phyloP scores from a whole-genome alignment of 768 basidiomycete species.

The Coprinopsis cinerea region DNA sequence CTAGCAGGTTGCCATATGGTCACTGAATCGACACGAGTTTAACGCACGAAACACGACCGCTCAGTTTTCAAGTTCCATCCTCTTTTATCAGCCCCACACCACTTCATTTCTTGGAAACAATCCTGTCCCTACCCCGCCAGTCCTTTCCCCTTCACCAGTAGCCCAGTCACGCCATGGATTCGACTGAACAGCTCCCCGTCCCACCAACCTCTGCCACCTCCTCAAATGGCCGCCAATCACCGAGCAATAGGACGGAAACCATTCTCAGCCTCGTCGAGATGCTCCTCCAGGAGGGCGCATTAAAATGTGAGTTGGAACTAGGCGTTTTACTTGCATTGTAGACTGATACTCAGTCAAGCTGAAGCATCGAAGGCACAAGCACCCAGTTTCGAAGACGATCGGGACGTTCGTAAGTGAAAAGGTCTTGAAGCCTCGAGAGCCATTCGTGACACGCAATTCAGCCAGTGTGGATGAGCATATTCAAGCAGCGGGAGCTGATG shows the following conservation, averaged over 20 bases:
- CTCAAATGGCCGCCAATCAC: conserved; percentile 22
- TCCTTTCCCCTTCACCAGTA: neutral
- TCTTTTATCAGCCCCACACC: neutral
- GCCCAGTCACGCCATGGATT: neutral
- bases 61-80: neutral
- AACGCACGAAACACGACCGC: neutral
- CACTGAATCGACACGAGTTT: neutral
- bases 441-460: conserved; percentile 14
- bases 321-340: neutral
- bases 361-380: conserved; percentile 30
- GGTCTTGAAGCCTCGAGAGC: neutral
- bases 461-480: conserved; percentile 65
- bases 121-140: neutral
- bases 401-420: conserved; percentile 54
- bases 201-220: conserved; percentile 18
- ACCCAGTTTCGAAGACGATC: conserved; percentile 56
- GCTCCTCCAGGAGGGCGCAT: conserved; percentile 33
- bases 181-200: neutral
- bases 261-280: conserved; percentile 48
- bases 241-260: conserved; percentile 34
- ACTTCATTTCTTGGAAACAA: neutral
- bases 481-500: conserved; percentile 61
- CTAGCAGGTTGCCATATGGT: neutral
- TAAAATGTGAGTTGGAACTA: conserved; percentile 23
- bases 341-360: neutral